Evolutionary conservation across 345 rosid genomes (phyloP), one percentile per base, ranked within the genome.

Genomic region (Nasturtium officinale): DNA sequence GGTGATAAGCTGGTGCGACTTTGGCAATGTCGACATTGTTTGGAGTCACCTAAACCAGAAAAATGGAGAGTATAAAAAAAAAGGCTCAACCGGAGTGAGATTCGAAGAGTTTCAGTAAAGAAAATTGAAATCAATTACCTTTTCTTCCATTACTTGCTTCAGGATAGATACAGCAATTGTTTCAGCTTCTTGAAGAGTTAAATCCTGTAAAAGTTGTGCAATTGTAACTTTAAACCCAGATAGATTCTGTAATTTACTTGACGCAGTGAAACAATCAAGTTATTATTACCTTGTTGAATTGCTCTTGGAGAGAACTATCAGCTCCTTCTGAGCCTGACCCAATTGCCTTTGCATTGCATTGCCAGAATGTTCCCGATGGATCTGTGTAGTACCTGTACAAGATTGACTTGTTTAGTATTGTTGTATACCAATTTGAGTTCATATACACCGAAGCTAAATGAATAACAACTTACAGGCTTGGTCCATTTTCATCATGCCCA

Each of bases 271-370:
- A 54, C 26, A 33, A 33, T 18, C 21, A 56, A 12, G 48, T 50
- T 42, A 59, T 11, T 18, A 18, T 11, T 56, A 87, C 96, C 89
- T 91, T 86, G 87, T 89, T 89, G 76, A 83, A 91, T 65, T 91
- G 97, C 85, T 91, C 97, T 75, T 91, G 97, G 72, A 91, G 77
- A 74, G 97, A 85, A 82, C 96, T 89, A 73, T 91, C 97, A 29
- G 97, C 96, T 33, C 97, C 97, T 84, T 91, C 97, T 12, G 96
- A 89, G 51, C 97, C 97, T 16, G 97, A 91, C 20, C 97, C 97
- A 69, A 91, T 91, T 65, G 97, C 97, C 81, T 91, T 91, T 35
- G 90, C 97, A 74, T 89, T 89, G 86, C 97, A 91, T 65, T 91
- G 93, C 97, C 97, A 91, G 78, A 91, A 91, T 75, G 97, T 91